Base-by-base conservation (phyloP, 2,329 filamentous ascomycete species). In the Calonectria pauciramosa region DNA sequence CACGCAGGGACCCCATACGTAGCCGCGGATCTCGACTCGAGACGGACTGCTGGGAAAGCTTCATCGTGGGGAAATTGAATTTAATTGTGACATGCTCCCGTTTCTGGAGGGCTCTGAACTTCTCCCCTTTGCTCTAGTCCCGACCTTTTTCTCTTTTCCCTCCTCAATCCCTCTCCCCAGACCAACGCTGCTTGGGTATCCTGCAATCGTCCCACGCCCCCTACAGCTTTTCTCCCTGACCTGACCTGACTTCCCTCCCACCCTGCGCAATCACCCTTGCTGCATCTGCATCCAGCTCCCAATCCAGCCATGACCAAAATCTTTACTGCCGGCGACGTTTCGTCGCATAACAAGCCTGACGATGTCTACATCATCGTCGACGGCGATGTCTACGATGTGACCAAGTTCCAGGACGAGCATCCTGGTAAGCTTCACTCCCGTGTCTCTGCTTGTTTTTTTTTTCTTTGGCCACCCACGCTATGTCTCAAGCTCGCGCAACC, bases 311-410 rank as follows among this genome's bases (percentile, higher is more conserved):
- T 99, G 97, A 94, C 96, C 66, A 94, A 97, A 87, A 94, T 91
- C 36, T 98, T 98, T 85, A 94, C 93, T 70, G 90, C 93, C 78
- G 91, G 91, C 88, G 96, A 98, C 84, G 96, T 99, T 77, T 93
- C 96, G 84, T 92, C 94, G 87, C 96, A 99, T 87, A 98, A 95
- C 90, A 98, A 96, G 88, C 86, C 93, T 59, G 92, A 95, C 83
- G 93, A 93, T 84, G 90, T 98, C 75, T 99, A 93, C 92, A 95
- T 99, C 82, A 92, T 97, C 78, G 93, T 99, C 79, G 96, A 99
- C 80, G 94, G 96, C 82, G 96, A 99, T 86, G 96, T 99, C 79
- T 99, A 98, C 86, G 96, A 99, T 84, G 85, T 99, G 81, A 98
- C 96, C 80, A 96, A 93, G 83, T 96, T 96, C 85, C 94, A 95